phyloP scores from a whole-genome alignment of 2,329 filamentous ascomycete genomes.

The Diaporthe destruens region DNA sequence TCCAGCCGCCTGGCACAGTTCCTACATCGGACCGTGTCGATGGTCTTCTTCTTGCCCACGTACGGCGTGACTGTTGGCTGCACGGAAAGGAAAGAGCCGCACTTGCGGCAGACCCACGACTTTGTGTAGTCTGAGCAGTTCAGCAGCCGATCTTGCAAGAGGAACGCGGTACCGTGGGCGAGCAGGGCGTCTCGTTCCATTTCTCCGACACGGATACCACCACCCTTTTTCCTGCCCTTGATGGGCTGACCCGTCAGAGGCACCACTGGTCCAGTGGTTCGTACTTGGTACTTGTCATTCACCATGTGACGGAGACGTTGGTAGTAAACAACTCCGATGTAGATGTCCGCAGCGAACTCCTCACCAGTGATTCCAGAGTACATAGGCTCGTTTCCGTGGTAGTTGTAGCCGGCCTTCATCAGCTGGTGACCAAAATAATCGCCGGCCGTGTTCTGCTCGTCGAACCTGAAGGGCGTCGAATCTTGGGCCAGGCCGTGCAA shows the following conservation, averaged over 20 bases:
- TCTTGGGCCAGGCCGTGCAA: slow-evolving; percentile 97
- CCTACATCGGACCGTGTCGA: slow-evolving; percentile 81
- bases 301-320: slow-evolving; percentile 99
- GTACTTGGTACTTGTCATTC: slow-evolving; percentile 98
- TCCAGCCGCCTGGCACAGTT: slow-evolving; percentile 77
- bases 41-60: slow-evolving; percentile 73
- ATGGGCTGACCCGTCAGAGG: slow-evolving; percentile 94
- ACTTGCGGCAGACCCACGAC: slow-evolving; percentile 89
- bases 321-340: slow-evolving; percentile 97
- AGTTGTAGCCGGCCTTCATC: slow-evolving; percentile 95
- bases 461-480: slow-evolving; percentile 93
- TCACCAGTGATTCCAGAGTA: slow-evolving; percentile 97
- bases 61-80: slow-evolving; percentile 81
- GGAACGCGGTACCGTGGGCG: slow-evolving; percentile 93
- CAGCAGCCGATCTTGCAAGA: slow-evolving; percentile 94
- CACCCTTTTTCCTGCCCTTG: slow-evolving; percentile 95
- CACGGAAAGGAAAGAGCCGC: slow-evolving; percentile 90
- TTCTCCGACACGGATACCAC: slow-evolving; percentile 98
- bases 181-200: slow-evolving; percentile 98
- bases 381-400: slow-evolving; percentile 98
- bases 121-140: slow-evolving; percentile 96
- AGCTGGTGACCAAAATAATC: slow-evolving; percentile 98
- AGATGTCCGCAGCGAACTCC: slow-evolving; percentile 94
- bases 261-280: slow-evolving; percentile 93
- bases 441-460: slow-evolving; percentile 89